Base-by-base conservation (phyloP, 192 early-diverging fungal species). In the Backusella morwellensis region DNA sequence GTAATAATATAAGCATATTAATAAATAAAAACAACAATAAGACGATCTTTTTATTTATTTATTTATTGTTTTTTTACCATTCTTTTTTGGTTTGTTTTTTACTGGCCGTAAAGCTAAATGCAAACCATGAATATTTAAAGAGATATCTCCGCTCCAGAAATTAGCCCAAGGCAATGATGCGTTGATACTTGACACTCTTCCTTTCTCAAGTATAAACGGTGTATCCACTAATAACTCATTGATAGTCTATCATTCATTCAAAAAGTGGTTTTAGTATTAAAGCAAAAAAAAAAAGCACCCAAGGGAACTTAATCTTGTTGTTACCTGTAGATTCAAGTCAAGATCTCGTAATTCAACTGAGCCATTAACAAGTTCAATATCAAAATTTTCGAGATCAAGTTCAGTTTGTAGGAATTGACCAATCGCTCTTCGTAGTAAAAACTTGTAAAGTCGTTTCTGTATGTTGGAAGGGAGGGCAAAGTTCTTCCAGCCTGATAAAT, bases 391-490 rank as follows among this genome's bases (percentile, higher is more conserved):
- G 68, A 92, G 86, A 67, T 94, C 89, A 35, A 95, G 84, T 29
- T 95, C 90, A 70, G 87, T 81, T 17, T 91, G 90, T 44, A 97
- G 85, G 75, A 96, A 95, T 79, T 93, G 92, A 8, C 96, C 96
- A 47, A 97, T 89, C 11, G 96, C 91, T 70, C 90, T 89, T 68
- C 92, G 88, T 36, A 96, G 82, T 32, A 96, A 82, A 76, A 93
- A 96, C 79, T 94, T 96, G 67, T 93, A 88, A 38, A 97, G 86
- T 36, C 93, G 86, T 80, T 96, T 96, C 78, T 97, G 94, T 76
- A 97, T 86, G 36, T 90, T 89, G 59, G 87, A 85, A 67, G 93
- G 91, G 26, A 91, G 83, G 8, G 85, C 83, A 68, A 83, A 78
- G 66, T 75, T 78, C 15, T 75, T 79, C 74, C 70, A 78, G 1